These are phyloP conservation scores for Soucietia sequanensis DNA, from an alignment of 805 yeast species.

Conservation along the genomic window DNA sequence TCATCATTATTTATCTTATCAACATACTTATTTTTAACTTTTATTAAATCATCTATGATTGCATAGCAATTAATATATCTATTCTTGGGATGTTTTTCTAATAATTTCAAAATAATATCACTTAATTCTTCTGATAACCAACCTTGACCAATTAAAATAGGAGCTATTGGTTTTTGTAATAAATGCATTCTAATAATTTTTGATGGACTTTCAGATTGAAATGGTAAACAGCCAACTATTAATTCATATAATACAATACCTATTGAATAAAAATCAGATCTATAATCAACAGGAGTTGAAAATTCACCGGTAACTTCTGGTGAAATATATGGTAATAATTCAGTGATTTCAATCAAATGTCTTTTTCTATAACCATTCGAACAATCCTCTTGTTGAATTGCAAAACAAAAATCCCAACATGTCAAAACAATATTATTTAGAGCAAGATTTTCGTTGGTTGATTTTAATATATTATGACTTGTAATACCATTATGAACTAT, in stretches of 20 bases:
- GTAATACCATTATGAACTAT: slow-evolving; percentile 50
- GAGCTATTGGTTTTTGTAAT: slow-evolving; percentile 40
- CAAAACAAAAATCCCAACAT: slow-evolving; percentile 51
- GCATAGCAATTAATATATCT: slow-evolving; percentile 36
- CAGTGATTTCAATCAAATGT: slow-evolving; percentile 36
- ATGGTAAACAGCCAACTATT: slow-evolving; percentile 45
- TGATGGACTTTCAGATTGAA: slow-evolving; percentile 37
- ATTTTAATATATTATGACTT: slow-evolving; percentile 35
- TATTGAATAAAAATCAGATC: slow-evolving; percentile 49
- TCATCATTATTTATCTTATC: slow-evolving; percentile 4
- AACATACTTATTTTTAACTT: slow-evolving; percentile 19
- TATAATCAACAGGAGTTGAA: slow-evolving; percentile 39
- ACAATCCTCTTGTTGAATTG: slow-evolving; percentile 40
- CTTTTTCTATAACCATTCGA: slow-evolving; percentile 40
- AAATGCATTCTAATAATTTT: slow-evolving; percentile 41
- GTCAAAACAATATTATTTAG: slow-evolving; percentile 31
- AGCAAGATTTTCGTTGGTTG: slow-evolving; percentile 16
- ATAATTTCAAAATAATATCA: slow-evolving; percentile 39
- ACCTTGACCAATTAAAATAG: slow-evolving; percentile 24
- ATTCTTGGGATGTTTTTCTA: slow-evolving; percentile 39
- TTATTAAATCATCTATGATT: slow-evolving; percentile 35
- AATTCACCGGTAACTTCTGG: slow-evolving; percentile 48
- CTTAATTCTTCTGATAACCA: slow-evolving; percentile 33
- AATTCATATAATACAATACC: slow-evolving; percentile 52
- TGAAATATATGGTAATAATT: slow-evolving; percentile 46